These are phyloP conservation scores for Nymphaea thermarum DNA, from an alignment of 164 flowering plant species.

Conservation along the genomic window DNA sequence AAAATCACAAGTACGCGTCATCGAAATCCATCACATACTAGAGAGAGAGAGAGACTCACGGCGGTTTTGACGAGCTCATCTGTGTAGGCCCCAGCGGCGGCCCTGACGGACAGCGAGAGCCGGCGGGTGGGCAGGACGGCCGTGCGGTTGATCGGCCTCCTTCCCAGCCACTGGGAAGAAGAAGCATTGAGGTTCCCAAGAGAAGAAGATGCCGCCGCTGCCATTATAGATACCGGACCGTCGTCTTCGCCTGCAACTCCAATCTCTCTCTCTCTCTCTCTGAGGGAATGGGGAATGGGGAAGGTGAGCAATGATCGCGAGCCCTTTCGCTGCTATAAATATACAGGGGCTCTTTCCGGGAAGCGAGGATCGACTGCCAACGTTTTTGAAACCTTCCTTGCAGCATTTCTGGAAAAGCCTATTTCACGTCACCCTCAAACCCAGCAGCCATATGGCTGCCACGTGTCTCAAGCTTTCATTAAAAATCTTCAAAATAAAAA, in stretches of 20 bases:
- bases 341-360: not conserved
- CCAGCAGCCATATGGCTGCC: no score
- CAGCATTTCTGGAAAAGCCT: no score
- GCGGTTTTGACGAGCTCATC: slow-evolving; percentile 40
- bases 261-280: not conserved
- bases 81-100: slow-evolving; percentile 19
- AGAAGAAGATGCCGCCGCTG: slow-evolving; percentile 48
- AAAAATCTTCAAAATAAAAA: no score
- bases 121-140: slow-evolving; percentile 34
- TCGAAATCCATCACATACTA: not conserved
- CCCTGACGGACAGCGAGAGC: slow-evolving; percentile 14
- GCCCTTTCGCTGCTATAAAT: not conserved
- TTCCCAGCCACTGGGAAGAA: slow-evolving; percentile 63
- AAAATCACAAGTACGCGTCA: not conserved
- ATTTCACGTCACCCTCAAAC: no score
- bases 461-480: no score
- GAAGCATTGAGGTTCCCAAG: slow-evolving; percentile 42
- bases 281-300: not conserved
- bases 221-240: not conserved
- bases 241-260: not conserved
- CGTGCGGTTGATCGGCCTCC: slow-evolving; percentile 35
- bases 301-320: not conserved
- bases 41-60: slow-evolving; percentile 12
- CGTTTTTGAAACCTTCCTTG: not conserved
- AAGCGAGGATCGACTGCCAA: not conserved